Evolutionary conservation across 164 flowering plant genomes (phyloP), one percentile per base, ranked within the genome.

Genomic region (Tetracentron sinense): DNA sequence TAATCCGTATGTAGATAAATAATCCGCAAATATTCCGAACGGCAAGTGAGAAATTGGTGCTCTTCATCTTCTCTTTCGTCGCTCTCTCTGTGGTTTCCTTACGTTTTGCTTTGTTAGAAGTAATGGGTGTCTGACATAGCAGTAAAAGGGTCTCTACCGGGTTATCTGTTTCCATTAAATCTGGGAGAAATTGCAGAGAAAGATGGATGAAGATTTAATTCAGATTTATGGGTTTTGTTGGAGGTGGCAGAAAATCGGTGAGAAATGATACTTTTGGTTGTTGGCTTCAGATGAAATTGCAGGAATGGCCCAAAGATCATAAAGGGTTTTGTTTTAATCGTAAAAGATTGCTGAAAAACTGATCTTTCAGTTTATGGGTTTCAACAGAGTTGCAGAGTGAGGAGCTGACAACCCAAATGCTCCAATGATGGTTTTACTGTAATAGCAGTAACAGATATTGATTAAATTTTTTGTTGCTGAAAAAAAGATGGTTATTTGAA

Each of bases 271-370:
- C 49, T 56, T 46, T 56, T 25, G n/a, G 42, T 48, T 6, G 46
- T 64, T 64, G 68, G 58, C 21, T 42, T 63, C 44, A 29, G 28
- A 14, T 1, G 25, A 28, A 46, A 17, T 42, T 64, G 61, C 54
- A 55, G 60, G 31, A 21, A 1, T 17, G 22, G 42, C 2, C 46
- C 55, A 46, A 49, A 7, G 2, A 17, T 7, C 25, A 19, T 14
- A 2, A 26, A 20, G 22, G 25, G 20, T n/a, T n/a, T n/a, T n/a
- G n/a, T n/a, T n/a, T n/a, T n/a, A n/a, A n/a, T n/a, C n/a, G n/a
- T n/a, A n/a, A n/a, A n/a, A n/a, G n/a, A n/a, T n/a, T 49, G 53
- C 3, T 20, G 12, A 21, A 21, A 49, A 1, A 8, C 21, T 8
- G 2, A 0, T 42, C 0, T 20, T 49, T 1, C 4, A 17, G 21